phyloP scores from a whole-genome alignment of 352 stramenopile species.

The Peronospora belbahrii region DNA sequence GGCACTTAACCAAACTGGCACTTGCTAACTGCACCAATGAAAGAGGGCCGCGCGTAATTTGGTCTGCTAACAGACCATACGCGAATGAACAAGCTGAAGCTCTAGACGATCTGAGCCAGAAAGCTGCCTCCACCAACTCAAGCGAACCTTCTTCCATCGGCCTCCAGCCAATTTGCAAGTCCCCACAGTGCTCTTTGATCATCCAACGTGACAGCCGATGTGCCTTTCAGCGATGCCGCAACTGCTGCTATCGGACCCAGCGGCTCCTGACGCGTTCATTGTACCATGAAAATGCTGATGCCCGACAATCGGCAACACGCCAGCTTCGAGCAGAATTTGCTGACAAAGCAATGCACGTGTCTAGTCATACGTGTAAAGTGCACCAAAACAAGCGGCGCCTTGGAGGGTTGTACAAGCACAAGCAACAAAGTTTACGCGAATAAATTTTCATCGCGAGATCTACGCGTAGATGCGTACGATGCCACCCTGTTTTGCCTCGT shows the following conservation, averaged over 20 bases:
- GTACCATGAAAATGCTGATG: constrained; percentile 17
- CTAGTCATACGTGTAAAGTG: constrained; percentile 13
- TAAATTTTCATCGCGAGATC: background rate
- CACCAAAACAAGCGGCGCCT: constrained; percentile 38
- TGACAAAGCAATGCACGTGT: background rate
- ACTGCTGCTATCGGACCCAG: constrained; percentile 64
- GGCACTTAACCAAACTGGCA: constrained; percentile 48
- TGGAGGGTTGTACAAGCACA: constrained; percentile 11
- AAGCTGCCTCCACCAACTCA: background rate
- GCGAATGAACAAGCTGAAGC: constrained; percentile 1
- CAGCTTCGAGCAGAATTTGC: constrained; percentile 17
- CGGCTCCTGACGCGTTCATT: constrained; percentile 27
- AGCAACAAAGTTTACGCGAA: background rate
- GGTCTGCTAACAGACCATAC: constrained; percentile 40
- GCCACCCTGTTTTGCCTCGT: background rate
- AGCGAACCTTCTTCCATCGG: background rate
- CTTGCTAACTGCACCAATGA: constrained; percentile 38
- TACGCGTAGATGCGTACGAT: background rate
- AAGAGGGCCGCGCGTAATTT: constrained; percentile 38
- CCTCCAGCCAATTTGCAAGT: constrained; percentile 24
- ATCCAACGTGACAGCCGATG: constrained; percentile 39
- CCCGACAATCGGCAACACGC: constrained; percentile 16
- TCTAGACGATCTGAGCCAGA: constrained; percentile 8
- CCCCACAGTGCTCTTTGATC: constrained; percentile 25
- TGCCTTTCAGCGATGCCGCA: constrained; percentile 42